A percentile compares a stretch with the other conserved stretches of the same genome.
These are phyloP conservation scores for Hypoxylon trugodes DNA, from an alignment of 495 filamentous ascomycete species.

Conservation along the genomic window DNA sequence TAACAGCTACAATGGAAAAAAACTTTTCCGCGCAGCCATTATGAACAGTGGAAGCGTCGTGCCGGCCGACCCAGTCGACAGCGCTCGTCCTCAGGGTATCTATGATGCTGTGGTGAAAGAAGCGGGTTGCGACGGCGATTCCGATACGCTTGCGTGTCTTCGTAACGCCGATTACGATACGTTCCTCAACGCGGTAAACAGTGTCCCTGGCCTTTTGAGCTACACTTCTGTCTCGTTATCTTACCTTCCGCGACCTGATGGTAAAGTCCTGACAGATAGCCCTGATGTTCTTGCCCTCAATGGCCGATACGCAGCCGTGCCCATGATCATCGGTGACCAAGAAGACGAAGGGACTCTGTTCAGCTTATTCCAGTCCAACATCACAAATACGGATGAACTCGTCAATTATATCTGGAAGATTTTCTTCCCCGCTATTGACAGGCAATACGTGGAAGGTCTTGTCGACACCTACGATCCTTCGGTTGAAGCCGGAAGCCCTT, in stretches of 20 bases:
- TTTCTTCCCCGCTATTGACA: slow-evolving; percentile 64
- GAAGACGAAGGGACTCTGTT: slow-evolving; percentile 70
- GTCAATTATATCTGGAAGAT: slow-evolving; percentile 64
- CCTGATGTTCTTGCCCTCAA: slow-evolving; percentile 60
- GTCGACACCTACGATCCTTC: slow-evolving; percentile 65
- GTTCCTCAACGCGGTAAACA: slow-evolving; percentile 71
- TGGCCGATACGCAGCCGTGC: slow-evolving; percentile 65
- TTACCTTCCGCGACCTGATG: slow-evolving; percentile 73
- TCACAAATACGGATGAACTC: slow-evolving; percentile 64
- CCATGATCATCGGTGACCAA: slow-evolving; percentile 67
- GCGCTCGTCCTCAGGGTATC: slow-evolving; percentile 67
- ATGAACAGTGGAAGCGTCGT: slow-evolving; percentile 75
- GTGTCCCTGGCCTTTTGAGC: slow-evolving; percentile 68
- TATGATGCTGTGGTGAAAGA: slow-evolving; percentile 68
- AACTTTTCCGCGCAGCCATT: slow-evolving; percentile 74
- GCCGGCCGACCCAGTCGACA: slow-evolving; percentile 70
- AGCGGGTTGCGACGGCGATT: slow-evolving; percentile 65
- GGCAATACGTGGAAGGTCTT: slow-evolving; percentile 55
- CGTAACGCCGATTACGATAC: slow-evolving; percentile 64
- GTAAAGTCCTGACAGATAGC: slow-evolving; percentile 61
- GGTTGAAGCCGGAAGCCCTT: slow-evolving; percentile 66
- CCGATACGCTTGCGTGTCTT: slow-evolving; percentile 70
- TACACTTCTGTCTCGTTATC: slow-evolving; percentile 70
- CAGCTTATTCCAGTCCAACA: slow-evolving; percentile 68
- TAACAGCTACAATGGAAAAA: slow-evolving; percentile 72